These are phyloP conservation scores for Podaxis carcinomalis DNA, from an alignment of 768 basidiomycete genomes.

Conservation along the genomic window DNA sequence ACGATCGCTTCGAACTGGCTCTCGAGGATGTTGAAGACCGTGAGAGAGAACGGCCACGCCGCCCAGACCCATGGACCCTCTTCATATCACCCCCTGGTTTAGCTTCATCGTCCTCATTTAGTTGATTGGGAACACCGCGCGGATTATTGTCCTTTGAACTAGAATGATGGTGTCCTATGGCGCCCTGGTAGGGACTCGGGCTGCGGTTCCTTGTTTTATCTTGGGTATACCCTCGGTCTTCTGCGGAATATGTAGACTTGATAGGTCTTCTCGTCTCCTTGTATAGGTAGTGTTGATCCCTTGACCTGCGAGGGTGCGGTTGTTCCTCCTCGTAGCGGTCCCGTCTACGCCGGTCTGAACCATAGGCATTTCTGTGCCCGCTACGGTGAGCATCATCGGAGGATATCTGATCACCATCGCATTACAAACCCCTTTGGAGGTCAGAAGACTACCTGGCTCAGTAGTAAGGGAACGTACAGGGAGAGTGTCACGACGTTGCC, in stretches of 20 bases:
- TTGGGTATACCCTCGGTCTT: neutral
- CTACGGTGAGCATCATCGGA: neutral
- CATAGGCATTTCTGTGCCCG: neutral
- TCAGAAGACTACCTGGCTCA: neutral
- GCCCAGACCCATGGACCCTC: neutral
- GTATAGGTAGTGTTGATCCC: neutral
- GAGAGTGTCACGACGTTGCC: neutral
- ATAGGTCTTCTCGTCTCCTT: neutral
- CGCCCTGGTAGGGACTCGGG: neutral
- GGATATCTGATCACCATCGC: neutral
- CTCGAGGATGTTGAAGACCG: neutral
- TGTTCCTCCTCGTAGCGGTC: neutral
- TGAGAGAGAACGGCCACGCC: slow-evolving; percentile 7
- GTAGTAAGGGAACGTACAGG: neutral
- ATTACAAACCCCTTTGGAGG: neutral
- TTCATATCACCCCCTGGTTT: neutral
- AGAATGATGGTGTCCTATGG: too few species aligned
- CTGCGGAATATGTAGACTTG: neutral
- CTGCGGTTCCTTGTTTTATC: neutral
- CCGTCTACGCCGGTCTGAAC: neutral
- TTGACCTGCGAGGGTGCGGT: neutral
- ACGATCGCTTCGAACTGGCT: slow-evolving; percentile 7
- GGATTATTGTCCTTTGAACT: neutral
- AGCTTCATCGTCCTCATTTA: neutral
- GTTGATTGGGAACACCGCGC: neutral